These are phyloP conservation scores for Alternaria arborescens DNA, from an alignment of 2,329 filamentous ascomycete species.

Conservation along the genomic window DNA sequence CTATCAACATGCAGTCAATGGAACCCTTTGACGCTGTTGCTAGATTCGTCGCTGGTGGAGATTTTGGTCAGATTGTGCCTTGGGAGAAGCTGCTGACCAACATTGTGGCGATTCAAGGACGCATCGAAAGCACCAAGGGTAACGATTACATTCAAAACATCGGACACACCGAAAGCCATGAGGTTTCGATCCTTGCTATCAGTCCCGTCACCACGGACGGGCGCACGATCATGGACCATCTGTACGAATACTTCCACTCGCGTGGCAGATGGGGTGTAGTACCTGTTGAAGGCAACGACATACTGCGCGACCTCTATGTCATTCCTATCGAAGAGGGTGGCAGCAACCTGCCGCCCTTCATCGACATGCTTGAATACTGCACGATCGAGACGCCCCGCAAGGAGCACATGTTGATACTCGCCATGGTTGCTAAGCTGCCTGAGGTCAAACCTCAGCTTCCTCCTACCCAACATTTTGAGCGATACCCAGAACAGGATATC, in stretches of 20 bases:
- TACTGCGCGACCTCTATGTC: conserved; percentile 90
- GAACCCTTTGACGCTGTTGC: conserved; percentile 80
- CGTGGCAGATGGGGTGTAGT: conserved; percentile 89
- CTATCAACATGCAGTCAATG: conserved; percentile 72
- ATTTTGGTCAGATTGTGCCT: conserved; percentile 70
- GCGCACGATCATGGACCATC: conserved; percentile 70
- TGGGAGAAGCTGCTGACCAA: conserved; percentile 81
- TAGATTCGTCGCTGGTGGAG: conserved; percentile 83
- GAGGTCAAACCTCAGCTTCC: conserved; percentile 44
- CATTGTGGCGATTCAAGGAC: conserved; percentile 74
- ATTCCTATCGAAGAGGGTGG: conserved; percentile 82
- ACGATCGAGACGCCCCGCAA: conserved; percentile 74
- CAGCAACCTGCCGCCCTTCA: conserved; percentile 77
- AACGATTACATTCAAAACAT: conserved; percentile 91
- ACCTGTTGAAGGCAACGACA: conserved; percentile 67
- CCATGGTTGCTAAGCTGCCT: conserved; percentile 74
- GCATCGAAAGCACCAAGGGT: conserved; percentile 82
- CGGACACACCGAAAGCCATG: conserved; percentile 80
- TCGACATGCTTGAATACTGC: conserved; percentile 87
- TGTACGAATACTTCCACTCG: conserved; percentile 87
- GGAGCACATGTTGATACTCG: conserved; percentile 81
- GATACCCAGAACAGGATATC: conserved; percentile 27
- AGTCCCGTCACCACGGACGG: conserved; percentile 67
- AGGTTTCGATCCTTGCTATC: conserved; percentile 82
- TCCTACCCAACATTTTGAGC: conserved; percentile 38